A percentile compares a stretch with the other conserved stretches of the same genome.
These are phyloP conservation scores for Stephania japonica DNA, from an alignment of 164 flowering plant species.

Conservation along the genomic window DNA sequence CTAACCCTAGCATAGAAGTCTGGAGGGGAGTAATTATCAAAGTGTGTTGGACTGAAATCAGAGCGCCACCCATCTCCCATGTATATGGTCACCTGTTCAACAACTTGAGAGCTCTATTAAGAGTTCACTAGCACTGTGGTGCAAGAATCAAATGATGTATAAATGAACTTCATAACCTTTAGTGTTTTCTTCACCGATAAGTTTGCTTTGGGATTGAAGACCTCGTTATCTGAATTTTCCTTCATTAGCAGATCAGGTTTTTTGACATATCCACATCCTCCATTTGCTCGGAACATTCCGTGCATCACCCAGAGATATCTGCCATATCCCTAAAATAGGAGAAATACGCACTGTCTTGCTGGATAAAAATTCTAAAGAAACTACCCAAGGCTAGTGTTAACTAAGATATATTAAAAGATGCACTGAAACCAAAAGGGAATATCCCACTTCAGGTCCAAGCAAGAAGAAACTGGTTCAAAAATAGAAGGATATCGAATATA, in stretches of 20 bases:
- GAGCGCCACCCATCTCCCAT: slow-evolving; percentile 12
- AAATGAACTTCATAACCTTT: not conserved
- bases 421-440: not conserved
- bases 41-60: slow-evolving; percentile 10
- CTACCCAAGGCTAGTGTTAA: not conserved
- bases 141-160: not conserved
- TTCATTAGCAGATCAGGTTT: slow-evolving; percentile 10
- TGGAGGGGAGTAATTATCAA: slow-evolving; percentile 9
- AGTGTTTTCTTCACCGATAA: slow-evolving; percentile 6
- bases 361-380: not conserved
- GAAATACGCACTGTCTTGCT: not conserved
- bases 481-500: not conserved
- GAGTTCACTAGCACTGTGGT: not conserved
- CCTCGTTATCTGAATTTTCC: not conserved
- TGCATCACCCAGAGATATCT: slow-evolving; percentile 15
- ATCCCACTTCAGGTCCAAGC: not conserved
- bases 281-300: slow-evolving; percentile 14
- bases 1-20: slow-evolving; percentile 13
- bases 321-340: slow-evolving; percentile 12
- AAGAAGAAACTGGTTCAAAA: not conserved
- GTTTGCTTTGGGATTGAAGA: slow-evolving; percentile 8
- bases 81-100: slow-evolving; percentile 19
- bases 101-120: not conserved
- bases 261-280: slow-evolving; percentile 13
- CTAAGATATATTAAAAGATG: not conserved